A percentile compares a stretch with the other conserved stretches of the same genome.
Evolutionary conservation across 192 early-diverging fungal genomes (phyloP).

Genomic region (Coemansia sp.): DNA sequence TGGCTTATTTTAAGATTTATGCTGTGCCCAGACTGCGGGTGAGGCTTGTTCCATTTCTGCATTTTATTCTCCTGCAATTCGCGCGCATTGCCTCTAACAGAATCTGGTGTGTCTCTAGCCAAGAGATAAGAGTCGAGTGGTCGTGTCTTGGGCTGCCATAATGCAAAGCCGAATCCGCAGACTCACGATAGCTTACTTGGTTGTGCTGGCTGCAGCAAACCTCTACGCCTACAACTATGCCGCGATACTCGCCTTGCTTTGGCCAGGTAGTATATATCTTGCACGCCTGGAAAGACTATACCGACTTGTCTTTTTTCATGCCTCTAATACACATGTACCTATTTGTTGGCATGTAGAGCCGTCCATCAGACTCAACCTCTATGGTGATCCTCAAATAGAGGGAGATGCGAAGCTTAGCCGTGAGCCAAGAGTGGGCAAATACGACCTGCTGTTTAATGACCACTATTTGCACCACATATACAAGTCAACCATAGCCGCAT

Average conservation of each 20-base stretch:
- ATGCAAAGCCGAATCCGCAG: conserved; percentile 3
- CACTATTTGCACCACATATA: conserved; percentile 59
- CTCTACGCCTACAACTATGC: conserved; percentile 48
- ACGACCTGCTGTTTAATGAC: conserved; percentile 60
- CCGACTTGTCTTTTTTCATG: neutral
- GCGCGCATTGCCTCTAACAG: no score
- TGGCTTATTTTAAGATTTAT: no score
- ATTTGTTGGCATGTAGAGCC: conserved; percentile 16
- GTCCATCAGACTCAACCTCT: conserved; percentile 55
- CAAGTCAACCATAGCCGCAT: conserved; percentile 49
- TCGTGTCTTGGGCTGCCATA: conserved; percentile 1
- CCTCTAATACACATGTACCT: no score
- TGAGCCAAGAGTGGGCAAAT: conserved; percentile 53
- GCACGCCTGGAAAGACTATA: neutral
- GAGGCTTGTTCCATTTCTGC: no score
- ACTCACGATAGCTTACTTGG: conserved; percentile 10
- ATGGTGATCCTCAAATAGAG: conserved; percentile 69
- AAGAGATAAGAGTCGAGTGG: no score
- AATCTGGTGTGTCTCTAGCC: neutral
- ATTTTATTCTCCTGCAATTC: no score
- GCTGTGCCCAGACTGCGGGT: no score
- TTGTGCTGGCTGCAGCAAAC: conserved; percentile 19
- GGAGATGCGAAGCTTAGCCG: conserved; percentile 60
- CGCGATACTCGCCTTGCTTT: conserved; percentile 6
- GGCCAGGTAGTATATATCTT: conserved; percentile 16